Evolutionary conservation across 2,329 filamentous ascomycete genomes (phyloP).

Genomic region (Trichoderma aggressivum): DNA sequence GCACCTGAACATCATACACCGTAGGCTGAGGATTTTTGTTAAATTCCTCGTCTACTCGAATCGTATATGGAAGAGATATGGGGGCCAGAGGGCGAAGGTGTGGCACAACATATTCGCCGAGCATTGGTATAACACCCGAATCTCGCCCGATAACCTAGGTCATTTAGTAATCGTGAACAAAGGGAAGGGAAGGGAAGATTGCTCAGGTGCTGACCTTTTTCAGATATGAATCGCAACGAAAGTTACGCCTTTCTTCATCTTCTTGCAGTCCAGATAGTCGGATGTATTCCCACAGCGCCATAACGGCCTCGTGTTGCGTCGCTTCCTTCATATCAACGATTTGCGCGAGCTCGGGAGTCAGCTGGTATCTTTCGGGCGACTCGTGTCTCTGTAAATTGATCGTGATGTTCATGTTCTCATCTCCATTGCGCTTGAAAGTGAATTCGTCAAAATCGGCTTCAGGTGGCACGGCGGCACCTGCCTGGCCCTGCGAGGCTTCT

Average conservation of each 20-base stretch:
- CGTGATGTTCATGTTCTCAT: constrained; percentile 88
- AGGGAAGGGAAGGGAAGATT: not conserved
- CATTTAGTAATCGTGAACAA: not conserved
- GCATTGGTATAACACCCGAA: constrained; percentile 77
- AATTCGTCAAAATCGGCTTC: constrained; percentile 84
- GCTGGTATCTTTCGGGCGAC: constrained; percentile 75
- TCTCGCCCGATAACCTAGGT: constrained; percentile 69
- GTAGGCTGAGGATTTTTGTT: constrained; percentile 73
- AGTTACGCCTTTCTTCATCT: constrained; percentile 89
- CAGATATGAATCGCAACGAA: constrained; percentile 82
- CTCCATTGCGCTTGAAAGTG: constrained; percentile 85
- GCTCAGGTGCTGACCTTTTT: constrained; percentile 57
- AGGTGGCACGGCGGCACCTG: constrained; percentile 43
- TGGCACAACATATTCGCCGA: constrained; percentile 73
- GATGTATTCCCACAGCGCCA: constrained; percentile 95
- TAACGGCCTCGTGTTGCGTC: constrained; percentile 80
- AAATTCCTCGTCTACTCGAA: constrained; percentile 84
- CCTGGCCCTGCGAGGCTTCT: constrained; percentile 48
- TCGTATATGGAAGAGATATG: constrained; percentile 83
- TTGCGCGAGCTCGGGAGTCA: constrained; percentile 76
- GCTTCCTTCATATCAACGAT: constrained; percentile 84
- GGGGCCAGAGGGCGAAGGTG: constrained; percentile 80
- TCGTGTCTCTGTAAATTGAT: constrained; percentile 85
- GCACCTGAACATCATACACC: constrained; percentile 84
- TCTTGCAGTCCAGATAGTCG: constrained; percentile 82